Conservation (phyloP, 495 filamentous ascomycete species). For the Chaetomidium leptoderma region DNA sequence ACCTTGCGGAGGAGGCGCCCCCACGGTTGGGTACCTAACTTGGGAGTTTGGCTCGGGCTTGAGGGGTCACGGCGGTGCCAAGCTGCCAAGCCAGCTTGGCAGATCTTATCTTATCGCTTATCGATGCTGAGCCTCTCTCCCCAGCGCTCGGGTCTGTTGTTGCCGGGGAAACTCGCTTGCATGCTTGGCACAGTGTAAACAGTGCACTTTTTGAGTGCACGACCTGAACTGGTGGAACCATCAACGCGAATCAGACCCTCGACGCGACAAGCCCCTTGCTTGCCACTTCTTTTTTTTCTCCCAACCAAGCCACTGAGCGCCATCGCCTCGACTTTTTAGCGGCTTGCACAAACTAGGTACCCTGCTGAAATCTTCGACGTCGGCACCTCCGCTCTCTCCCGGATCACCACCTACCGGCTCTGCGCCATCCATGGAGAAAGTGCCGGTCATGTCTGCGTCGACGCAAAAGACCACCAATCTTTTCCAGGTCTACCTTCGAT, state of each 20-base stretch:
- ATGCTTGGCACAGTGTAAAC: conserved; percentile 6
- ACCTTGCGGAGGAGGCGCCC: too few relatives aligned
- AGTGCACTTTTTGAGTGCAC: conserved; percentile 6
- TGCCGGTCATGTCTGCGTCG: conserved; percentile 21
- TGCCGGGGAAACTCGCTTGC: conserved; percentile 12
- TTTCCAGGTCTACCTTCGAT: conserved; percentile 88
- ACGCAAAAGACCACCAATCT: conserved; percentile 48
- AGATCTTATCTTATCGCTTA: conserved; percentile 23
- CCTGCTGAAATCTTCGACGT: too few relatives aligned
- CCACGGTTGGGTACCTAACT: not conserved
- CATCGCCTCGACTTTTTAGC: not conserved
- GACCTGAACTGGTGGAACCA: not conserved
- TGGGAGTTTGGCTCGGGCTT: not conserved
- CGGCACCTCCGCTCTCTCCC: not conserved
- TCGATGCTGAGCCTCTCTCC: not conserved
- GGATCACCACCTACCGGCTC: not conserved
- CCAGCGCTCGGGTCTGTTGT: too few relatives aligned
- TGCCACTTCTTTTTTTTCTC: not conserved
- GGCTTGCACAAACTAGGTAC: not conserved
- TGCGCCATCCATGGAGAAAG: conserved; percentile 27
- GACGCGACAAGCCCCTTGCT: not conserved
- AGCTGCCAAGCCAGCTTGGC: not conserved
- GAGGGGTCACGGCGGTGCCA: not conserved
- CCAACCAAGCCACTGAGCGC: not conserved
- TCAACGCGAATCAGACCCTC: not conserved